phyloP scores from a whole-genome alignment of 1,284 basidiomycete species.

The Afroboletus lepidellus region DNA sequence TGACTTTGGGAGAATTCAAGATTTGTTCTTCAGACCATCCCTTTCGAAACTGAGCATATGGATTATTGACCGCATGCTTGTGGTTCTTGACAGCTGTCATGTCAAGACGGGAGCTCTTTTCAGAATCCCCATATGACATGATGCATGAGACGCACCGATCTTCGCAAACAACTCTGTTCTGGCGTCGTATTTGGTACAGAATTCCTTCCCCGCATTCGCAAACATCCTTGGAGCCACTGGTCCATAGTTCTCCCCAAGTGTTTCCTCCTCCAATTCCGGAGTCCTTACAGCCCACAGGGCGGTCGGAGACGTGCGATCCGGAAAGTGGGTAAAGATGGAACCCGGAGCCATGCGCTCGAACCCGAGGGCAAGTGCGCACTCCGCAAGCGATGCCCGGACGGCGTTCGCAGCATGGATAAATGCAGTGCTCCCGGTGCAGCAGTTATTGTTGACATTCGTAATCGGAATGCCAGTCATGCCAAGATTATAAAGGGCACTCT shows the following conservation, averaged over 20 bases:
- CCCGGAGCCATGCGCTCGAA: conserved; percentile 85
- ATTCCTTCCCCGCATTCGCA: conserved; percentile 73
- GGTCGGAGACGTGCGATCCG: conserved; percentile 67
- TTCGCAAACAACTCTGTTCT: no score
- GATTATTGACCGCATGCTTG: conserved; percentile 78
- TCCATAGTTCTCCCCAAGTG: conserved; percentile 63
- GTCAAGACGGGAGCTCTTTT: conserved; percentile 30
- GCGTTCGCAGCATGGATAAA: conserved; percentile 68
- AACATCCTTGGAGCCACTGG: conserved; percentile 76
- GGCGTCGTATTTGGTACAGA: no score
- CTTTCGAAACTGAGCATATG: conserved; percentile 82
- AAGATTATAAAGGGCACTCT: conserved; percentile 77
- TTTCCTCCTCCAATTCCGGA: conserved; percentile 52
- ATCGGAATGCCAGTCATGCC: conserved; percentile 86
- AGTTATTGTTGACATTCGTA: conserved; percentile 86
- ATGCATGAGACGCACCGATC: conserved; percentile 57
- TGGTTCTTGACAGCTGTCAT: conserved; percentile 78
- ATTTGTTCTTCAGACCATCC: conserved; percentile 75
- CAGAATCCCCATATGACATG: neutral
- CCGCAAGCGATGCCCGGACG: conserved; percentile 67
- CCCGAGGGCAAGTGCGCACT: conserved; percentile 82
- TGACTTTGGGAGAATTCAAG: conserved; percentile 63
- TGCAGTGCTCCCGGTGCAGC: conserved; percentile 76
- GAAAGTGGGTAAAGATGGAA: conserved; percentile 66
- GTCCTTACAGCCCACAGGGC: conserved; percentile 44